Conservation (phyloP, 495 filamentous ascomycete species). For the Rhypophila decipiens region DNA sequence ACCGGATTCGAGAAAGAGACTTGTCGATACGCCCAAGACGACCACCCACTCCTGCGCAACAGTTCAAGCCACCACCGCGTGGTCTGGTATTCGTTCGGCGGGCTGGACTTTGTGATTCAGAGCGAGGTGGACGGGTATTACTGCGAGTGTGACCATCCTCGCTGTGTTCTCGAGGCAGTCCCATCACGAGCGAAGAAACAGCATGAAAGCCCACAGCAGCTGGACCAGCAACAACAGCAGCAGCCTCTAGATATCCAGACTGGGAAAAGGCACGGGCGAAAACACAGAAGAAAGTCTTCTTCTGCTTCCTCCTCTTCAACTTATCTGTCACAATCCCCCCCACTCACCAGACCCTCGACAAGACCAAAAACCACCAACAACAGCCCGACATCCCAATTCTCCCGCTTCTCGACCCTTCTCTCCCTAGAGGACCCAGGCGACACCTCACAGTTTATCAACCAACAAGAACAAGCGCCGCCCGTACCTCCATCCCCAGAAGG, state of each 20-base stretch:
- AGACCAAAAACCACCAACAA: background rate
- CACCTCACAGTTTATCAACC: background rate
- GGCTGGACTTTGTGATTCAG: conserved; percentile 15
- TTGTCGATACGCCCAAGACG: conserved; percentile 10
- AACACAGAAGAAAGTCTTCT: no score
- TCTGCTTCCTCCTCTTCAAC: background rate
- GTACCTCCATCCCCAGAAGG: no score
- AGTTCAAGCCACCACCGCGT: conserved; percentile 23
- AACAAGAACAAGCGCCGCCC: background rate
- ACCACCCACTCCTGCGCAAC: conserved; percentile 2
- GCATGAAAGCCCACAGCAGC: background rate
- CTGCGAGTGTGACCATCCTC: conserved; percentile 11
- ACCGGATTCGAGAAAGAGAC: conserved; percentile 18
- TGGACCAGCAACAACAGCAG: background rate
- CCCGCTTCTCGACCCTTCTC: conserved; percentile 3
- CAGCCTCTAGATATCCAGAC: background rate
- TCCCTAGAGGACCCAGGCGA: conserved; percentile 18
- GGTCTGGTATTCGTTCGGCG: conserved; percentile 15
- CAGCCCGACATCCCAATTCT: background rate
- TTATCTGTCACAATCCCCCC: background rate
- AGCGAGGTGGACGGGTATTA: conserved; percentile 19
- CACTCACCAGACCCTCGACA: background rate
- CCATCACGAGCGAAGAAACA: background rate
- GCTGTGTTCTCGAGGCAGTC: background rate
- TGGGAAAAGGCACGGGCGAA: no score